phyloP scores from a whole-genome alignment of 306 rosid species.

The Cucurbita moschata region DNA sequence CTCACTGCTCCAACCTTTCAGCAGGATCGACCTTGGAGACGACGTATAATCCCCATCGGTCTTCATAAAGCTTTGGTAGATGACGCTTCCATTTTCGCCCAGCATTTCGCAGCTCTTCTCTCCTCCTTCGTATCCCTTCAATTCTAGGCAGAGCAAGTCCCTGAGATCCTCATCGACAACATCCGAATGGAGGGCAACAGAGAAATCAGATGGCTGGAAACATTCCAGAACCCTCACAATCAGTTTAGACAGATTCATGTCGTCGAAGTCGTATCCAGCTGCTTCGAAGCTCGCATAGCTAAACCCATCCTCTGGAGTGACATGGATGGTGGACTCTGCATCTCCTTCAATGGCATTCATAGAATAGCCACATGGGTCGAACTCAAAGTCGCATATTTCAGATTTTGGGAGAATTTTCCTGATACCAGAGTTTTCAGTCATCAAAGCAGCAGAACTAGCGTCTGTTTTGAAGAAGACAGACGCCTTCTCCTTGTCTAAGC shows the following conservation, averaged over 20 bases:
- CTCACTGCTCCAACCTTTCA: constrained; percentile 73
- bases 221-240: constrained; percentile 62
- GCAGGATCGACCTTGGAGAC: constrained; percentile 56
- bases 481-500: constrained; percentile 52
- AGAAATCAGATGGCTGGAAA: constrained; percentile 68
- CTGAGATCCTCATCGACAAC: constrained; percentile 13
- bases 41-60: constrained; percentile 30
- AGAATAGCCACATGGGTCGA: constrained; percentile 92
- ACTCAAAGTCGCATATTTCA: constrained; percentile 75
- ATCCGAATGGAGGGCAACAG: constrained; percentile 57
- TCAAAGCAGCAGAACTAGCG: constrained; percentile 32
- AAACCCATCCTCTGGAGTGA: constrained; percentile 94
- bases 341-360: constrained; percentile 77
- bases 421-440: constrained; percentile 71
- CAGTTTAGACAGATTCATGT: constrained; percentile 26
- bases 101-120: constrained; percentile 37
- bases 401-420: constrained; percentile 67
- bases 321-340: constrained; percentile 81
- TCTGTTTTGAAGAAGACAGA: constrained; percentile 54
- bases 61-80: constrained; percentile 31
- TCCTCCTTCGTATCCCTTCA: constrained; percentile 39
- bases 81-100: constrained; percentile 40
- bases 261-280: constrained; percentile 47
- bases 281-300: constrained; percentile 94
- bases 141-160: constrained; percentile 25